Evolutionary conservation across 805 yeast species (phyloP), one percentile per base, ranked within the genome.

Genomic region (Metschnikowia shivogae): DNA sequence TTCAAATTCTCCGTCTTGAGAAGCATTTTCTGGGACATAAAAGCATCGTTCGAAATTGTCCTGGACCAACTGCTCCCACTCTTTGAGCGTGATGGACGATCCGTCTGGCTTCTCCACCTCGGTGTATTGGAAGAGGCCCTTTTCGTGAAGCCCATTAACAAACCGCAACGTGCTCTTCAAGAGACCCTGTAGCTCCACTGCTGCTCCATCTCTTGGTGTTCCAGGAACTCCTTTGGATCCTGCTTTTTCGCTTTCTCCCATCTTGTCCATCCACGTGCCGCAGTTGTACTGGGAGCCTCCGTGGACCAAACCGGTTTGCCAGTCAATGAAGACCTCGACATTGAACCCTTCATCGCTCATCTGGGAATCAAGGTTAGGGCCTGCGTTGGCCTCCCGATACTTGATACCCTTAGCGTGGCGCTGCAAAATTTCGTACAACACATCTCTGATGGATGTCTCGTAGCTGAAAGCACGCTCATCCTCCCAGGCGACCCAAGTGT

Each of bases 211-310:
- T 60, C 99, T 78, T 20, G 99, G 98, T 0, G 98, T 92, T 1
- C 98, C 99, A 1, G 99, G 99, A 30, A 79, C 72, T n/a, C 99
- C 99, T 55, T 84, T 86, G 47, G 81, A 83, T 1, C 85, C 84
- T 0, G 98, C 97, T 45, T 67, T 73, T 30, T 65, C 81, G 58
- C 96, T 86, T 68, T 93, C 98, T 22, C 99, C 99, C 98, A 92
- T 92, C 68, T 92, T 92, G 67, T 92, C 99, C 97, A 90, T 92
- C 99, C 99, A 92, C 0, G 99, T 93, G 19, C 99, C 99, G 70
- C 99, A 92, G 61, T 92, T 92, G 62, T 68, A 80, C 63, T 86
- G 96, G 39, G 87, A 86, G 1, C 99, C 98, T 37, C 98, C 99
- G 62, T 81, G 85, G 4, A 90, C 70, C 27, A 93, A 68, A 1